Conservation (phyloP, 345 rosid genomes). For the Raphanus raphanistrum region DNA sequence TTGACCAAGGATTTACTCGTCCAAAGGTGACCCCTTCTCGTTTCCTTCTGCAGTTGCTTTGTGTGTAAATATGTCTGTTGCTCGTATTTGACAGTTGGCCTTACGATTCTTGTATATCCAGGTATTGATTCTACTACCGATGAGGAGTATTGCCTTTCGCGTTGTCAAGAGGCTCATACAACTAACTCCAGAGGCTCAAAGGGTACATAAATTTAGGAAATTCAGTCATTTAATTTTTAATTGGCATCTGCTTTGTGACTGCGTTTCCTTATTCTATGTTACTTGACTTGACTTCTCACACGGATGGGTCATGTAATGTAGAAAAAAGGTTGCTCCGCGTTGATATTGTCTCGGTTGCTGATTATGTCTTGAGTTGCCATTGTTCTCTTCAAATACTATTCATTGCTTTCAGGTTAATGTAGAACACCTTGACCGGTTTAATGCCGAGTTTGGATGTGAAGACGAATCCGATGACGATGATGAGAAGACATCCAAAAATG, state of each 20-base stretch:
- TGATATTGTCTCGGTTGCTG: constrained; percentile 21
- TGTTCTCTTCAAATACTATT: constrained; percentile 13
- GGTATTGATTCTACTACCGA: constrained; percentile 82
- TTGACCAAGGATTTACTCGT: constrained; percentile 96
- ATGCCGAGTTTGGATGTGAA: constrained; percentile 69
- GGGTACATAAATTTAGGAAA: constrained; percentile 46
- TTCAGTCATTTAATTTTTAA: background rate
- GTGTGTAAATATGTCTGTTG: background rate
- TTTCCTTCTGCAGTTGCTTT: constrained; percentile 10
- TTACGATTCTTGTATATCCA: constrained; percentile 35
- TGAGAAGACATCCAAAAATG: constrained; percentile 29
- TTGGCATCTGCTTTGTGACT: constrained; percentile 1
- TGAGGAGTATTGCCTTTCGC: constrained; percentile 65
- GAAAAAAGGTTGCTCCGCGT: constrained; percentile 1
- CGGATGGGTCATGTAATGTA: background rate
- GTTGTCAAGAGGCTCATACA: constrained; percentile 76
- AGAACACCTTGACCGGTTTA: constrained; percentile 75
- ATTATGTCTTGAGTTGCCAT: background rate
- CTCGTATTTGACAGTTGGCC: constrained; percentile 8
- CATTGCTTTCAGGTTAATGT: constrained; percentile 63
- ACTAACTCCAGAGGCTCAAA: constrained; percentile 66
- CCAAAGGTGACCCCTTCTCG: constrained; percentile 64
- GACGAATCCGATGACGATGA: constrained; percentile 48
- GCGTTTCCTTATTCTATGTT: constrained; percentile 7
- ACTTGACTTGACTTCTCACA: background rate